Base-by-base conservation (phyloP, 345 rosid species). In the Bruguiera parviflora region DNA sequence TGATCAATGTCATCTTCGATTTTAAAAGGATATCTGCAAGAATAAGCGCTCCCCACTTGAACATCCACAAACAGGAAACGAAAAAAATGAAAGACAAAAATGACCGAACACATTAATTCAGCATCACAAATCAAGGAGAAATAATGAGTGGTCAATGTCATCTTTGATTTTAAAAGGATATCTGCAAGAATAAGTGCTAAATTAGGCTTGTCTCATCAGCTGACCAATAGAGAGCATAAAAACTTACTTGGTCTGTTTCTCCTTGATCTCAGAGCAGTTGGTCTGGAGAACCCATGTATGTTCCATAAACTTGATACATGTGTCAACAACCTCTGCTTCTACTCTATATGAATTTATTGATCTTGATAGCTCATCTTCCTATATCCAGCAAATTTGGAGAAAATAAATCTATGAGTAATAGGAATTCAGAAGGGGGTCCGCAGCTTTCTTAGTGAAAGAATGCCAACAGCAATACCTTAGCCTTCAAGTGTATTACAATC, bases 341-440 rank as follows among this genome's bases (percentile, higher is more conserved):
- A 73, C 79, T 43, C 49, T 43, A 43, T 5, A 91, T 31, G 90
- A 88, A 61, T 73, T 58, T 70, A 88, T 76, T 0, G 96, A 89
- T 71, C 84, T 91, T 43, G 86, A 83, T 32, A 91, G 81, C 84
- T 94, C 98, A 70, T 91, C 94, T 84, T 94, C 97, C 97, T 43
- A 76, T 60, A 67, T 67, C 72, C 76, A 73, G 28, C 53, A 65
- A 58, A 59, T 32, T 53, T 61, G 49, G 20, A 37, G 22, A 37
- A 7, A 24, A 59, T 19, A 33, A 25, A 49, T 29, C n/a, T 6
- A 10, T 5, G 5, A 43, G 19, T 43, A 43, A 13, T 13, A 43
- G 19, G 49, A 43, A 43, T 43, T 18, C 49, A 13, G 19, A 43
- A 43, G 15, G 49, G 15, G 49, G 16, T 43, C 18, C 19, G 0